Evolutionary conservation across 2,329 filamentous ascomycete species (phyloP).

Genomic region (Huntiella moniliformis): DNA sequence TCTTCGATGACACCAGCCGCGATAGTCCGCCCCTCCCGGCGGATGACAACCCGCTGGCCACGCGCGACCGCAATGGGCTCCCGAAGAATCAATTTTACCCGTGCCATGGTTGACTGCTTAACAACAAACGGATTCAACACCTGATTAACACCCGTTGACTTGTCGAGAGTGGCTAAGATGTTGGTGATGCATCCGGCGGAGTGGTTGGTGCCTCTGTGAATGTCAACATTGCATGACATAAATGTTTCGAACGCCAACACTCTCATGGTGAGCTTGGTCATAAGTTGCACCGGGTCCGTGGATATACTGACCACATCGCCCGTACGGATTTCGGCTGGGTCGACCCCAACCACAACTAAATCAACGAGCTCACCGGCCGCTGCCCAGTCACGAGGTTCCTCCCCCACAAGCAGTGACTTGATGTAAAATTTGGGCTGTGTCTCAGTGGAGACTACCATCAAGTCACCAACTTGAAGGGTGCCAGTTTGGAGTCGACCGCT

Average conservation of each 20-base stretch:
- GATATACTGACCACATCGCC: constrained; percentile 75
- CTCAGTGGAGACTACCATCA: constrained; percentile 60
- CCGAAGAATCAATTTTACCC: constrained; percentile 57
- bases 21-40: constrained; percentile 65
- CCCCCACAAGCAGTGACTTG: constrained; percentile 63
- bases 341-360: constrained; percentile 70
- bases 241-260: constrained; percentile 78
- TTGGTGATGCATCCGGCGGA: constrained; percentile 54
- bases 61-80: constrained; percentile 60
- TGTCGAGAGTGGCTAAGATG: constrained; percentile 59
- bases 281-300: constrained; percentile 45
- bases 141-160: constrained; percentile 50
- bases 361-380: constrained; percentile 80
- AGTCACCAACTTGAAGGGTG: constrained; percentile 67
- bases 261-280: constrained; percentile 62
- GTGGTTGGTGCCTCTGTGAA: constrained; percentile 72
- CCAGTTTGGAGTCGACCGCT: constrained; percentile 75
- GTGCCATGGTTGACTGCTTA: constrained; percentile 58
- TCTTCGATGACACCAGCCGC: constrained; percentile 62
- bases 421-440: constrained; percentile 58
- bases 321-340: constrained; percentile 59
- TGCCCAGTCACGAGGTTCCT: constrained; percentile 62
- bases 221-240: constrained; percentile 73
- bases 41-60: constrained; percentile 61
- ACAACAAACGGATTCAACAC: constrained; percentile 79